Conservation (phyloP, 2,329 filamentous ascomycete genomes). For the Xylaria polymorpha region DNA sequence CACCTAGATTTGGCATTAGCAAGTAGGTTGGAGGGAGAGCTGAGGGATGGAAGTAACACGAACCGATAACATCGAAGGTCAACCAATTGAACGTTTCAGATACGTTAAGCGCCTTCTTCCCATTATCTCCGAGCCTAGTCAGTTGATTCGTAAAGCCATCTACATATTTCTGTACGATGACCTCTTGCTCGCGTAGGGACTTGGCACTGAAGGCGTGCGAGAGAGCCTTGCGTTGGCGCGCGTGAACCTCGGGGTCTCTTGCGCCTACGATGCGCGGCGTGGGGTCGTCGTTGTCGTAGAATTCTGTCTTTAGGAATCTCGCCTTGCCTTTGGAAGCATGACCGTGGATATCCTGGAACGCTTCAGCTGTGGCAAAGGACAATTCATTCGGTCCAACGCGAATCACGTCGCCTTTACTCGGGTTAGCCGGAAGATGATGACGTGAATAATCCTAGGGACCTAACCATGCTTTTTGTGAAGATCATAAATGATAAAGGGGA, state of each 20-base stretch:
- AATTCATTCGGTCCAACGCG: conserved; percentile 57
- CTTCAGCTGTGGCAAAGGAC: conserved; percentile 53
- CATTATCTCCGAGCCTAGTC: conserved; percentile 33
- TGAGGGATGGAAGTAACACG: conserved; percentile 8
- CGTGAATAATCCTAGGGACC: neutral
- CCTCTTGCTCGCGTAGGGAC: conserved; percentile 42
- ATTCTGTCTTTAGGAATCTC: conserved; percentile 35
- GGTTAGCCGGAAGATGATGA: conserved; percentile 2
- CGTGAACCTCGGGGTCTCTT: conserved; percentile 38
- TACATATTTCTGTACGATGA: conserved; percentile 42
- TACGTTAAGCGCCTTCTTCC: conserved; percentile 42
- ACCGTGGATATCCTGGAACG: conserved; percentile 54
- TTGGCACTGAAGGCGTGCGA: conserved; percentile 40
- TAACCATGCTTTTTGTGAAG: conserved; percentile 41
- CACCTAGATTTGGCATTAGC: conserved; percentile 24
- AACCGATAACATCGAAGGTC: conserved; percentile 50
- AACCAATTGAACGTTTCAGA: conserved; percentile 44
- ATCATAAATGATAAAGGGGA: conserved; percentile 31
- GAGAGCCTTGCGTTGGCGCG: conserved; percentile 38
- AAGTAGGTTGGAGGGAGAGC: neutral
- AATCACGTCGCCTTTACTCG: conserved; percentile 49
- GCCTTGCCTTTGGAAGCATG: conserved; percentile 42
- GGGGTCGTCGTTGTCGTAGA: conserved; percentile 38
- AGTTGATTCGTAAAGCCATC: conserved; percentile 38
- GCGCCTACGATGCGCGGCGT: conserved; percentile 29